Evolutionary conservation across 805 yeast genomes (phyloP).

Genomic region (Barnettozyma sucrosica): DNA sequence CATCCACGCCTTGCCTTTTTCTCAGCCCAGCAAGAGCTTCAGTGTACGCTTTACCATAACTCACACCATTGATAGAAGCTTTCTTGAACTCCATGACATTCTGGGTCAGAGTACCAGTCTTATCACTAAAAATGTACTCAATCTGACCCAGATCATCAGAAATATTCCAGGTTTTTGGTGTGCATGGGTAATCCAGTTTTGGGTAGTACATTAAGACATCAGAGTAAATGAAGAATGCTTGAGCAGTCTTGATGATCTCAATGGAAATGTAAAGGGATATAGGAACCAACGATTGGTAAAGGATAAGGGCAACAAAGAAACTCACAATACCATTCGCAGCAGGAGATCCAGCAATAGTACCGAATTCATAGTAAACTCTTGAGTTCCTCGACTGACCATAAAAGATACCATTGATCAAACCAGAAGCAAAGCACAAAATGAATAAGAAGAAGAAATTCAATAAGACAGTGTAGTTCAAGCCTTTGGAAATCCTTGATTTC

Average conservation of each 20-base stretch:
- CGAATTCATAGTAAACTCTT: conserved; percentile 61
- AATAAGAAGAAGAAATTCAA: conserved; percentile 62
- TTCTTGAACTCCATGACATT: conserved; percentile 83
- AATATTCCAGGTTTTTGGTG: conserved; percentile 80
- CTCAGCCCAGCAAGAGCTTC: conserved; percentile 78
- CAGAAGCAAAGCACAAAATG: conserved; percentile 62
- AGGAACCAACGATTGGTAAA: conserved; percentile 77
- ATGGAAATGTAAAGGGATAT: conserved; percentile 77
- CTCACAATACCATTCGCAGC: conserved; percentile 64
- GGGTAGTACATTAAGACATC: conserved; percentile 69
- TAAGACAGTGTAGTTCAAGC: conserved; percentile 63
- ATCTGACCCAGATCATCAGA: conserved; percentile 84
- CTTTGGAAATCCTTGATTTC: conserved; percentile 66
- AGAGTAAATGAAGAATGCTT: conserved; percentile 73
- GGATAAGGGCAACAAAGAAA: conserved; percentile 69
- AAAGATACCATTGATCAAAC: conserved; percentile 63
- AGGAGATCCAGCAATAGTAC: conserved; percentile 60
- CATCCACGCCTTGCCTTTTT: conserved; percentile 73
- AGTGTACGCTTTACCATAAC: conserved; percentile 77
- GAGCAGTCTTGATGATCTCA: conserved; percentile 77
- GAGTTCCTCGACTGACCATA: conserved; percentile 45
- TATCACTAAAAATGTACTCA: conserved; percentile 79
- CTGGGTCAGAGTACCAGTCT: conserved; percentile 80
- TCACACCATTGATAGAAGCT: conserved; percentile 65
- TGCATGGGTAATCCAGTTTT: conserved; percentile 69